A percentile compares a stretch with the other conserved stretches of the same genome.
Evolutionary conservation across 2,329 filamentous ascomycete species (phyloP).

Genomic region (Fusarium sp.): DNA sequence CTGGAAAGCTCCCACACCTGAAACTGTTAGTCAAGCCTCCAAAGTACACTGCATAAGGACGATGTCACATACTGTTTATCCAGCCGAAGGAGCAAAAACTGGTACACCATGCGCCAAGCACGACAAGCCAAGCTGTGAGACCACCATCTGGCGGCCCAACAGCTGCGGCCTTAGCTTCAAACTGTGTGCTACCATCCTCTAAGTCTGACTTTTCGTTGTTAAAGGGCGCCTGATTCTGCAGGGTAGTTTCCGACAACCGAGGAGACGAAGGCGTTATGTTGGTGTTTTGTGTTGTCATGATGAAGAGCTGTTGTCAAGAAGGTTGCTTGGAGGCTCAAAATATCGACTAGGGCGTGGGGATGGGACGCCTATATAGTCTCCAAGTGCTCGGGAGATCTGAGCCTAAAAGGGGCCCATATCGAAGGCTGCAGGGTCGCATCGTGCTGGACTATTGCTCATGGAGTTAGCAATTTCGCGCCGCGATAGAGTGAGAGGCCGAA

Average conservation of each 20-base stretch:
- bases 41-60: neutral
- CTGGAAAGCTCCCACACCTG: conserved; percentile 67
- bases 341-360: conserved; percentile 3
- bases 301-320: neutral
- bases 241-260: conserved; percentile 27
- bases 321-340: conserved; percentile 19
- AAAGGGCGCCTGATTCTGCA: conserved; percentile 8
- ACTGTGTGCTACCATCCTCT: conserved; percentile 21
- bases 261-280: conserved; percentile 10
- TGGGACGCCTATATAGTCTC: conserved; percentile 16
- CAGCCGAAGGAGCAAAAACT: conserved; percentile 59
- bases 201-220: conserved; percentile 31
- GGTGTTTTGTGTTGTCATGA: conserved; percentile 15
- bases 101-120: conserved; percentile 57
- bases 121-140: conserved; percentile 55
- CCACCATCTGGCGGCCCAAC: conserved; percentile 32
- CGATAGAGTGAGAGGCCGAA: neutral
- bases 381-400: neutral
- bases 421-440: conserved; percentile 4
- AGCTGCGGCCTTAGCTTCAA: neutral
- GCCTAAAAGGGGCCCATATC: conserved; percentile 3
- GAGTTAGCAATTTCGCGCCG: conserved; percentile 27
- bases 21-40: neutral
- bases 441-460: neutral
- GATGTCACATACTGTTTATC: conserved; percentile 59